A percentile compares a stretch with the other conserved stretches of the same genome.
phyloP scores from a whole-genome alignment of 495 filamentous ascomycete species.

The Xylaria palmicola region DNA sequence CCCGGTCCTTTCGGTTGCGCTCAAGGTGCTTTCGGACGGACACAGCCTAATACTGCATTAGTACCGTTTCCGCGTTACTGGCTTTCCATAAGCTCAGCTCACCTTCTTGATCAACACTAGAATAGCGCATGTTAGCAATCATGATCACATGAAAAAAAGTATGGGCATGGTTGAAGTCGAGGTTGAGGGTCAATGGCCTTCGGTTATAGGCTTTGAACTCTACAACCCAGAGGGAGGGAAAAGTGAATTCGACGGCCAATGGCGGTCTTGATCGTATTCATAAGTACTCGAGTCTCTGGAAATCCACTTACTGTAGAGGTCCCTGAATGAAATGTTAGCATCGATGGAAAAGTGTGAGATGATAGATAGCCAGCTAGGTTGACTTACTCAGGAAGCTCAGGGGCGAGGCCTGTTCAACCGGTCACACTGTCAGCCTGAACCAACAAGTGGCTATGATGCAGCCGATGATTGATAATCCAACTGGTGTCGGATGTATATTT shows the following conservation, averaged over 20 bases:
- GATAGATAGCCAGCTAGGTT: background rate
- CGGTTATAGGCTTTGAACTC: background rate
- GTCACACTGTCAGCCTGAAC: conserved; percentile 98
- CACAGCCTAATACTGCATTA: conserved; percentile 63
- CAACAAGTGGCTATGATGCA: conserved; percentile 75
- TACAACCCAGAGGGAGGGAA: too few relatives aligned
- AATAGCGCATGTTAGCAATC: conserved; percentile 29
- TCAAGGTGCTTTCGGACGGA: conserved; percentile 99
- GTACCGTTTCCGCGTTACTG: background rate
- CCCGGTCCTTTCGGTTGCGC: conserved; percentile 99
- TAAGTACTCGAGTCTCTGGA: background rate
- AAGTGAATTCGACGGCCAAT: background rate
- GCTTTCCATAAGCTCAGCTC: conserved; percentile 37
- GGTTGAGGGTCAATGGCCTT: background rate
- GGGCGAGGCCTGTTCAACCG: conserved; percentile 80
- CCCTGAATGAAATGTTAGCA: conserved; percentile 31
- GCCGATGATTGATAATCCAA: conserved; percentile 21
- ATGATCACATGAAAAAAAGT: background rate
- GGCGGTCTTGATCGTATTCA: background rate
- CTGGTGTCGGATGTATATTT: conserved; percentile 20
- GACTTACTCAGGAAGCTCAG: conserved; percentile 79
- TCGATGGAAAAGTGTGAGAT: background rate
- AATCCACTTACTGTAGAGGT: conserved; percentile 55
- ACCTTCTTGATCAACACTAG: conserved; percentile 99
- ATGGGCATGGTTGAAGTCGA: background rate